Percentiles rank a stretch among this genome's conserved stretches.
phyloP scores from a whole-genome alignment of 306 rosid genomes.

The Gastrolobium villosum region DNA sequence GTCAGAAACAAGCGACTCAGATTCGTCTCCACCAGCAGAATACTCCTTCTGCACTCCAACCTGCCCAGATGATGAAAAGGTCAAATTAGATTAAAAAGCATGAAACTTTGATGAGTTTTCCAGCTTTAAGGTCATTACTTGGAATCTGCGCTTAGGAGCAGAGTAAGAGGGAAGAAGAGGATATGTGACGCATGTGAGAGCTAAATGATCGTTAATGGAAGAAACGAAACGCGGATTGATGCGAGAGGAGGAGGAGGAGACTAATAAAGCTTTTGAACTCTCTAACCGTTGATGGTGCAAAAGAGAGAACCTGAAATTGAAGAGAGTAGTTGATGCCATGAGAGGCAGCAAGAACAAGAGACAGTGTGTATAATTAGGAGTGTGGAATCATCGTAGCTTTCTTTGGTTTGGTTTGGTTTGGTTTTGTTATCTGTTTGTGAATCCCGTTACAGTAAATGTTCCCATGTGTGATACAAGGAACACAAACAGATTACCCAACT shows the following conservation, averaged over 20 bases:
- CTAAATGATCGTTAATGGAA: conserved; percentile 46
- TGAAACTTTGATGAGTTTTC: conserved; percentile 44
- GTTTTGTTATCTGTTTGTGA: conserved; percentile 30
- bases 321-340: conserved; percentile 68
- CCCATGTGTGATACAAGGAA: conserved; percentile 22
- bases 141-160: conserved; percentile 56
- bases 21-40: conserved; percentile 64
- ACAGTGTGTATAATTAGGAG: conserved; percentile 1
- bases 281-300: conserved; percentile 50
- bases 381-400: conserved; percentile 30
- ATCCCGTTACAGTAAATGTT: neutral
- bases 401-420: conserved; percentile 20
- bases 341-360: conserved; percentile 36
- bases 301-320: conserved; percentile 49
- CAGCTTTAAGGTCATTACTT: conserved; percentile 51
- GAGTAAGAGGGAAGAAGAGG: conserved; percentile 44
- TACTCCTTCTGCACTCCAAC: conserved; percentile 67
- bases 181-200: conserved; percentile 42
- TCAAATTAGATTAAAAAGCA: conserved; percentile 44
- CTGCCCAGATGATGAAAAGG: conserved; percentile 55
- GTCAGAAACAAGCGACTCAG: conserved; percentile 64
- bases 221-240: conserved; percentile 40
- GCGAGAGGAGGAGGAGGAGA: conserved; percentile 42
- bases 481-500: neutral
- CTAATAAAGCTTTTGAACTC: conserved; percentile 44